Percentiles rank a stretch among this genome's conserved stretches.
Conservation (phyloP, 495 filamentous ascomycete species). For the Tuber aestivum region DNA sequence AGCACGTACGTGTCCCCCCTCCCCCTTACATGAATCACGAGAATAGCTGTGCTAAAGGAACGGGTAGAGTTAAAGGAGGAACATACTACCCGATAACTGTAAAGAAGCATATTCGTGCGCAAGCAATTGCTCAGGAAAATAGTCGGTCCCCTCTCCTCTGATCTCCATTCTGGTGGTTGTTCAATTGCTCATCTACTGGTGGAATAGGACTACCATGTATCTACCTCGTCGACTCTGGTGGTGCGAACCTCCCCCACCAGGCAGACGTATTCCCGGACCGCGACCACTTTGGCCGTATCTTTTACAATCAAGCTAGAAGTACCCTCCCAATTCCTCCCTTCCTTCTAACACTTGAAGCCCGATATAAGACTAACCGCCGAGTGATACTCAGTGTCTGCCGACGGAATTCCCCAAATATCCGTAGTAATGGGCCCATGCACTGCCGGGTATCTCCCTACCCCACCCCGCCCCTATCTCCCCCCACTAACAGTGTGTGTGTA, state of each 20-base stretch:
- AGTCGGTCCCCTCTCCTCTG: constrained; percentile 38
- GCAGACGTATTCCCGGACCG: constrained; percentile 93
- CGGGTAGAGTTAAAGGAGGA: constrained; percentile 76
- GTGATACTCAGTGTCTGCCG: constrained; percentile 53
- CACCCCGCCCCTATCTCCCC: background rate
- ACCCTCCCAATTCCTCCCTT: constrained; percentile 29
- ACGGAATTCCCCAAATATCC: constrained; percentile 85
- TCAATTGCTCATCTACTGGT: background rate
- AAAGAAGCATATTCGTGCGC: constrained; percentile 93
- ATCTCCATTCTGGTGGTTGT: background rate
- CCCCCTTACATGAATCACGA: background rate
- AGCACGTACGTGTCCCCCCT: constrained; percentile 55
- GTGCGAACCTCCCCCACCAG: constrained; percentile 92
- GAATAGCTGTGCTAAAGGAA: background rate
- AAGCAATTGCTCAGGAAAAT: constrained; percentile 86
- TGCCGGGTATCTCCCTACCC: constrained; percentile 24
- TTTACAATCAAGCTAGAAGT: constrained; percentile 97
- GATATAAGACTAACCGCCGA: background rate
- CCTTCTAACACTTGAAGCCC: background rate
- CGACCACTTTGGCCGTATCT: constrained; percentile 94
- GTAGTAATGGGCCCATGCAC: constrained; percentile 86
- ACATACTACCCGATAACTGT: constrained; percentile 98
- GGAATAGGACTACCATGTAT: constrained; percentile 64
- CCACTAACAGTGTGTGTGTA: background rate
- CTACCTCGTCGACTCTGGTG: constrained; percentile 93